Conservation (phyloP, 768 basidiomycete species). For the Mrakia hoshinonis region DNA sequence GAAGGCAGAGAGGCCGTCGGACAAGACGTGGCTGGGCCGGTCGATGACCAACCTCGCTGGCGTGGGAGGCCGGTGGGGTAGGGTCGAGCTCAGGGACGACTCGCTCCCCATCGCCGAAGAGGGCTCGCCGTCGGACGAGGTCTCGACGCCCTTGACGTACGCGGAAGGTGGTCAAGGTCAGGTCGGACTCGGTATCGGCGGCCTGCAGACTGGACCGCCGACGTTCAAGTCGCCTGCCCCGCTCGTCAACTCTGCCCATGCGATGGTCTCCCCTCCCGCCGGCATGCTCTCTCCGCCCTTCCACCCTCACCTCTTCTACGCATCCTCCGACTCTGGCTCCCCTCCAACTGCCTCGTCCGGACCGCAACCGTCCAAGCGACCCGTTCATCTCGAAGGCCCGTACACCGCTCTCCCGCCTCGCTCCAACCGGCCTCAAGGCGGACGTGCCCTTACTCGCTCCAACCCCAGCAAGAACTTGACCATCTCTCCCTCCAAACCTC, state of each 20-base stretch:
- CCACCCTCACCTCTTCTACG: conserved; percentile 12
- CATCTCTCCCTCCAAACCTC: not conserved
- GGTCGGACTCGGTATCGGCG: not conserved
- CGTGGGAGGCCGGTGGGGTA: not conserved
- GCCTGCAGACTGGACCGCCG: not conserved
- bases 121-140: no score
- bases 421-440: not conserved
- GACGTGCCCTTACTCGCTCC: not conserved
- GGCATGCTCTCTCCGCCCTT: conserved; percentile 17
- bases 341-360: not conserved
- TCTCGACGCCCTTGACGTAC: not conserved
- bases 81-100: not conserved
- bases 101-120: conserved; percentile 1
- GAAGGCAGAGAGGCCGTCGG: not conserved
- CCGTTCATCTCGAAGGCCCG: not conserved
- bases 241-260: no score
- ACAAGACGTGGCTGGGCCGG: not conserved
- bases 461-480: conserved; percentile 1
- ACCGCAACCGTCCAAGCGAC: not conserved
- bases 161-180: not conserved
- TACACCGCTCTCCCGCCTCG: not conserved
- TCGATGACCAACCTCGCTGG: not conserved
- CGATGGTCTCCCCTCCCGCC: not conserved
- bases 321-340: not conserved
- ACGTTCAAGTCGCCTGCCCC: not conserved